A percentile compares a stretch with the other conserved stretches of the same genome.
Evolutionary conservation across 2,329 filamentous ascomycete species (phyloP).

Genomic region (Elsinoe fawcettii): DNA sequence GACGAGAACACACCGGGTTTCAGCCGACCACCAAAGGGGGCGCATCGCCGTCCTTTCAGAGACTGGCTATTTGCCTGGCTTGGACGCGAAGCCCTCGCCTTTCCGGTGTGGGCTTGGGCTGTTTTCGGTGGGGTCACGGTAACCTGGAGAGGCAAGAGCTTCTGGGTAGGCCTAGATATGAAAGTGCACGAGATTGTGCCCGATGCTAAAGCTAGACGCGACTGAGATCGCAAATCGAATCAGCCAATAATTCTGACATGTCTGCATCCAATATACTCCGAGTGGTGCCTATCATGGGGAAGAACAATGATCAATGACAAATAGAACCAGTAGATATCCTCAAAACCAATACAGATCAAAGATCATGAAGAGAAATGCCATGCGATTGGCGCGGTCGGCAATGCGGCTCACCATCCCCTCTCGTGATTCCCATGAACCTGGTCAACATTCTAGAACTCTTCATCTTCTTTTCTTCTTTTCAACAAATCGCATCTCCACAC

Average conservation of each 20-base stretch:
- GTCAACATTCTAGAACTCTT: no score
- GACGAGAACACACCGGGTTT: slow-evolving; percentile 70
- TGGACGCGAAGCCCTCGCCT: slow-evolving; percentile 69
- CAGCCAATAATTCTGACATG: no score
- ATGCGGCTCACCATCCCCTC: no score
- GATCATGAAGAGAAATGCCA: no score
- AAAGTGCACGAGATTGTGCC: slow-evolving; percentile 53
- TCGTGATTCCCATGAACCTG: no score
- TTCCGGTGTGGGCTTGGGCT: slow-evolving; percentile 86
- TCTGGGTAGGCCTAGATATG: slow-evolving; percentile 77
- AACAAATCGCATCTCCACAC: no score
- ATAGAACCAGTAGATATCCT: no score
- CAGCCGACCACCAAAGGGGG: slow-evolving; percentile 45
- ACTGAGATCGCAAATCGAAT: background rate
- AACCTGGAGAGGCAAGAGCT: slow-evolving; percentile 75
- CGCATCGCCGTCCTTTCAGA: slow-evolving; percentile 48
- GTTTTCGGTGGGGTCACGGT: slow-evolving; percentile 83
- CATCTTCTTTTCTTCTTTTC: no score
- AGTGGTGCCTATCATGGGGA: no score
- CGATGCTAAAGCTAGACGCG: background rate
- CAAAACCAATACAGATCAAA: no score
- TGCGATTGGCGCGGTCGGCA: no score
- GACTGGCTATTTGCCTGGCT: slow-evolving; percentile 80
- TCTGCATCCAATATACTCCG: no score
- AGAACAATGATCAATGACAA: background rate